Conservation (phyloP, 441 rosid genomes). For the Arabidopsis hybrid region DNA sequence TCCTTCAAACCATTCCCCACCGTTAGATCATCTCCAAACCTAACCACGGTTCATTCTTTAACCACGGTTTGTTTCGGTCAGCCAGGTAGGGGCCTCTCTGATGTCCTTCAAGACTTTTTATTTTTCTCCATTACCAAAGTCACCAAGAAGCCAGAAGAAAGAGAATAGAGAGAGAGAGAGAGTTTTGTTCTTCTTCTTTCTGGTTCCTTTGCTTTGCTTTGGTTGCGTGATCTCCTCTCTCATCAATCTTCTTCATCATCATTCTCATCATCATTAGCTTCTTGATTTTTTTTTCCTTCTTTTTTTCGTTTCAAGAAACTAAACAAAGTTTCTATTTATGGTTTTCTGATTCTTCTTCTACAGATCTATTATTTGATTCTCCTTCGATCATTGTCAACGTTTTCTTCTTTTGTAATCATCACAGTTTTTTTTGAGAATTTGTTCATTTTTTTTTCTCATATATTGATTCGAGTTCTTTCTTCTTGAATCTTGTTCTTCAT, state of each 20-base stretch:
- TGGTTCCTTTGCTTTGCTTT: slow-evolving; percentile 22
- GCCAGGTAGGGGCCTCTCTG: slow-evolving; percentile 30
- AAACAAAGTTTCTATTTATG: slow-evolving; percentile 45
- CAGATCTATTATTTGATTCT: slow-evolving; percentile 53
- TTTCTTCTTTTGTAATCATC: slow-evolving; percentile 50
- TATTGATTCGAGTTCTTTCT: slow-evolving; percentile 23
- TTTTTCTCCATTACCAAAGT: slow-evolving; percentile 27
- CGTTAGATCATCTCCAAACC: slow-evolving; percentile 51
- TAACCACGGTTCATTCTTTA: slow-evolving; percentile 42
- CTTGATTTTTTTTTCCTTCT: slow-evolving; percentile 30
- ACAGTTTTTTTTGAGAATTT: slow-evolving; percentile 28
- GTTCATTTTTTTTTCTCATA: slow-evolving; percentile 3
- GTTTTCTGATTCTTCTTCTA: slow-evolving; percentile 44
- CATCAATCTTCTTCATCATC: slow-evolving; percentile 29
- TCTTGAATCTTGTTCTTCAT: neutral
- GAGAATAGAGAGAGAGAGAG: slow-evolving; percentile 13
- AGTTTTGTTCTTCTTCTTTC: neutral
- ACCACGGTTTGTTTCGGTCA: slow-evolving; percentile 51
- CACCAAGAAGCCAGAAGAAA: slow-evolving; percentile 1
- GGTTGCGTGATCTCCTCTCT: slow-evolving; percentile 35
- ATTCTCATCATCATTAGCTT: slow-evolving; percentile 45
- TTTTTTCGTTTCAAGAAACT: slow-evolving; percentile 17
- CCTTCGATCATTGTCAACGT: slow-evolving; percentile 32
- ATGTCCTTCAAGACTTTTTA: slow-evolving; percentile 33
- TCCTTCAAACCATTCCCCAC: slow-evolving; percentile 31